phyloP scores from a whole-genome alignment of 2,329 filamentous ascomycete species.

The Tricladium varicosporioides region DNA sequence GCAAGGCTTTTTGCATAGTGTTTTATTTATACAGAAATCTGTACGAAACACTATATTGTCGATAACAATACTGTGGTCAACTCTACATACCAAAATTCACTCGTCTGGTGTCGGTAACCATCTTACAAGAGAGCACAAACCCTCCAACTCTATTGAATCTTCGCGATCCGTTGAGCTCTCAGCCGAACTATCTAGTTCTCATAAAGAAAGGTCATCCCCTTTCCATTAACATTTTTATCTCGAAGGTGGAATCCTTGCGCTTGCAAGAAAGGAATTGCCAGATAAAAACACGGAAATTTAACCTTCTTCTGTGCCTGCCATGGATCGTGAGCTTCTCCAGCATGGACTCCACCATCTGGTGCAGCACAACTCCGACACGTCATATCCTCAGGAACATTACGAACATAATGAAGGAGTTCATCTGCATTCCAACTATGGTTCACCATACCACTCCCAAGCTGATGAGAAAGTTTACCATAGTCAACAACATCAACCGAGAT shows the following conservation, averaged over 20 bases:
- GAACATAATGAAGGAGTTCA: constrained; percentile 25
- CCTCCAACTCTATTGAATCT: neutral
- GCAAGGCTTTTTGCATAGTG: constrained; percentile 1
- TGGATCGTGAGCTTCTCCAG: constrained; percentile 39
- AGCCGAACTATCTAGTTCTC: neutral
- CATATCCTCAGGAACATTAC: constrained; percentile 29
- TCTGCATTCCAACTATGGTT: constrained; percentile 28
- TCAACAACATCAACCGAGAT: constrained; percentile 20
- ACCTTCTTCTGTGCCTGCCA: constrained; percentile 39
- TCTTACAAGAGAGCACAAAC: neutral
- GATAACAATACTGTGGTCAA: neutral
- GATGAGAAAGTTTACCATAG: constrained; percentile 20
- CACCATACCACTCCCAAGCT: constrained; percentile 23
- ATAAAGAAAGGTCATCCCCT: constrained; percentile 1
- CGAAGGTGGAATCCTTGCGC: neutral
- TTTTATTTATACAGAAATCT: constrained; percentile 5
- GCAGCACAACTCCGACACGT: constrained; percentile 41
- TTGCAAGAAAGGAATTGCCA: neutral
- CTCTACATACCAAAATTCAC: neutral
- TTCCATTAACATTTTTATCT: too few species aligned
- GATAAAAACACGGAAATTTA: constrained; percentile 21
- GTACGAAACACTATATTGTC: neutral
- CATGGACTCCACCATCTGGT: constrained; percentile 43
- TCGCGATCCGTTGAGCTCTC: neutral
- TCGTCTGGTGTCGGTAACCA: neutral